Base-by-base conservation (phyloP, 306 rosid genomes). In the Hippophae tibetana region DNA sequence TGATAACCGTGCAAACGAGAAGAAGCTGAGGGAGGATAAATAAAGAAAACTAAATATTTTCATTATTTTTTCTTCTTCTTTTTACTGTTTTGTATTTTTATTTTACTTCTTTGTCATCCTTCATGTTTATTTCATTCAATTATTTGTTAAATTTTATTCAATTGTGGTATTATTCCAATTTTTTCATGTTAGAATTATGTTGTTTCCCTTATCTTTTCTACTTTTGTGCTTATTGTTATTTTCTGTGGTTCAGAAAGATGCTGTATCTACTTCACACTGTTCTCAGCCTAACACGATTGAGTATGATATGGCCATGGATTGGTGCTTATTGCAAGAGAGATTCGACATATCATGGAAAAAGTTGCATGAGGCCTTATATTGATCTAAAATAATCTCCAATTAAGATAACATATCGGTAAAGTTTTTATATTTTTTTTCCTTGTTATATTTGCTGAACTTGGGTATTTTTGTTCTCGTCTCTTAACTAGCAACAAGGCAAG, bases 291-390 rank as follows among this genome's bases (percentile, higher is more conserved):
- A 81, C 62, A 71, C 76, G 55, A 31, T 71, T 18, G 86, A 74
- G 66, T 78, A 74, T 63, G 81, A 81, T 26, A 74, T 81, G 86
- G 80, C 83, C 68, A 63, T 78, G 74, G 86, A 81, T 7, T 81
- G 86, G 83, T 69, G 72, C 58, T 45, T 66, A 72, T 70, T 55
- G 18, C 81, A 72, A 72, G 79, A 77, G 57, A 80, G 77, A 83
- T 69, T 71, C 42, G 82, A 80, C 13, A 26, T 56, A 26, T 5
- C 72, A 6, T 77, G 82, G 89, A 75, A 67, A 64, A 78, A 38
- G 64, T 69, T 93, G 51, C 82, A 72, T 56, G 57, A 72, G 95
- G 99, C 88, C 53, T 69, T 40, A 11, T 63, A 65, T 12, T 44
- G 57, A 10, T 25, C 23, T 42, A 5, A 43, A 43, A 26, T 14